Evolutionary conservation across 2,329 filamentous ascomycete genomes (phyloP), one percentile per base, ranked within the genome.

Genomic region (Hymenoscyphus fraxineus): DNA sequence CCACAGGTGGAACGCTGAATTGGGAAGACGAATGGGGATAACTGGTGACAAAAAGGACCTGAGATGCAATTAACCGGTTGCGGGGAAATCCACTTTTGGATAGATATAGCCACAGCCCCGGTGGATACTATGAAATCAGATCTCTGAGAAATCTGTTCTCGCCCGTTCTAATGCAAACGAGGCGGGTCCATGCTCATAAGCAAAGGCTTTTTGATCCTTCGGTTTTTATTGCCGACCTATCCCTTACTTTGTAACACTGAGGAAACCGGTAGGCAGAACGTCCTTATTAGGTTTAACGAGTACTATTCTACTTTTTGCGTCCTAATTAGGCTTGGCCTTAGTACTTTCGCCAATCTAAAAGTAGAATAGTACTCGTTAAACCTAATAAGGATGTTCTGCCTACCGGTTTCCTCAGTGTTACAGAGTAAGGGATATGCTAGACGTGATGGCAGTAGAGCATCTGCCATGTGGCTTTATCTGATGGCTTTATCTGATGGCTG

Each of bases 401-500:
- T n/a, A n/a, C n/a, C n/a, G n/a, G n/a, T n/a, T n/a, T n/a, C n/a
- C n/a, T n/a, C n/a, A n/a, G n/a, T n/a, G n/a, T n/a, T n/a, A n/a
- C n/a, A n/a, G n/a, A n/a, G n/a, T n/a, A n/a, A n/a, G n/a, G n/a
- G n/a, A n/a, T 19, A 55, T 22, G 39, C 32, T 38, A 57, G 40
- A 58, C 60, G 27, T 56, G 27, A 51, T 55, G 38, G 60, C 58
- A 47, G 19, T 27, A 40, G 38, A 22, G 47, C 19, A 54, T 54
- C 47, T 13, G 51, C 55, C 27, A 32, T 60, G 64, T 68, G 66
- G 66, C 64, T 68, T 59, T 38, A 59, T 15, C 61, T 12, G 60
- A 67, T 68, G 67, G 69, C 67, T 70, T 59, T 38, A 59, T 15
- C 61, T 12, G 60, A 67, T 68, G 67, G 69, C 67, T 70, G 67